Evolutionary conservation across 768 basidiomycete species (phyloP).

Genomic region (Termitomyces sp.): DNA sequence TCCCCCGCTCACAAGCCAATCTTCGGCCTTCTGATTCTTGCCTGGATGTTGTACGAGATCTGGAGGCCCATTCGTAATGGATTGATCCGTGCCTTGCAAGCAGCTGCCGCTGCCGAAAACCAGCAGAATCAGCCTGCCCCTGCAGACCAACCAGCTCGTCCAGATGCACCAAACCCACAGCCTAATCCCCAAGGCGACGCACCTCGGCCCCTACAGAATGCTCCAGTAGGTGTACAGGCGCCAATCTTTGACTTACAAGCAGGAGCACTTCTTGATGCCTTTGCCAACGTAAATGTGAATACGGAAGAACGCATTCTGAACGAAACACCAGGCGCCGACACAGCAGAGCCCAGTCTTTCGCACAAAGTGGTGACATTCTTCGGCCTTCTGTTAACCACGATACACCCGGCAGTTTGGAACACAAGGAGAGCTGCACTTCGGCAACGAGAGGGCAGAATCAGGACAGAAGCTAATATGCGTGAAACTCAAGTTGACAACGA

Average conservation of each 20-base stretch:
- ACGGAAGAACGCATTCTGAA: slow-evolving; percentile 52
- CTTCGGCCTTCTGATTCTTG: slow-evolving; percentile 61
- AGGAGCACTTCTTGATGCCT: slow-evolving; percentile 40
- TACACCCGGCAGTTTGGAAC: slow-evolving; percentile 77
- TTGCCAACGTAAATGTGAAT: slow-evolving; percentile 59
- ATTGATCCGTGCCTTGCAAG: slow-evolving; percentile 35
- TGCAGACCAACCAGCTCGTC: slow-evolving; percentile 8
- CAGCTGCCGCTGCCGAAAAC: slow-evolving; percentile 31
- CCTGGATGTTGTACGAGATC: slow-evolving; percentile 74
- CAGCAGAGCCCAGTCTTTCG: slow-evolving; percentile 44
- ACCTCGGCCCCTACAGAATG: slow-evolving; percentile 20
- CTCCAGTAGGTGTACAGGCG: slow-evolving; percentile 16
- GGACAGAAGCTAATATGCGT: slow-evolving; percentile 60
- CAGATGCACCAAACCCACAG: slow-evolving; percentile 14
- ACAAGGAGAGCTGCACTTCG: slow-evolving; percentile 57
- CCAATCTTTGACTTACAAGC: slow-evolving; percentile 31
- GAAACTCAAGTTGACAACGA: slow-evolving; percentile 29
- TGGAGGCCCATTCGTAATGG: slow-evolving; percentile 65
- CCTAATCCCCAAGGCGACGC: slow-evolving; percentile 16
- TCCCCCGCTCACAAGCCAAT: slow-evolving; percentile 72
- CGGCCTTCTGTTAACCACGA: slow-evolving; percentile 53
- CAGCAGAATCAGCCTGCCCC: slow-evolving; percentile 22
- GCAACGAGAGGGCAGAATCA: slow-evolving; percentile 61
- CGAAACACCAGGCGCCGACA: slow-evolving; percentile 25
- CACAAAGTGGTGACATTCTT: slow-evolving; percentile 56